Percentiles rank a stretch among this genome's conserved stretches.
Conservation (phyloP, 2,329 filamentous ascomycete species). For the Neurospora crassa region DNA sequence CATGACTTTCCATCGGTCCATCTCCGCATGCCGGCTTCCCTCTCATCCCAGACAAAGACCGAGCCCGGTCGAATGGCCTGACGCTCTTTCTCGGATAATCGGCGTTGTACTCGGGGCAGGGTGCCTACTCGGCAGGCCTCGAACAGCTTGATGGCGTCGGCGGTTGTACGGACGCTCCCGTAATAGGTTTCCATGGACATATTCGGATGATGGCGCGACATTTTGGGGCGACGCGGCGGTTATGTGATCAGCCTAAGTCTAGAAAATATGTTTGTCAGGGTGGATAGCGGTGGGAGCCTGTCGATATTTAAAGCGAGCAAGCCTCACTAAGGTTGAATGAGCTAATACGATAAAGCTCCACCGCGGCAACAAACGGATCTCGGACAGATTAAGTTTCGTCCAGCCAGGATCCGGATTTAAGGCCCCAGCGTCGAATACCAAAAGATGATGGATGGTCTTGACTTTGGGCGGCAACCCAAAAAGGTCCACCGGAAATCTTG, state of each 20-base stretch:
- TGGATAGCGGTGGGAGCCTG: neutral
- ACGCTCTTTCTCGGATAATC: conserved; percentile 92
- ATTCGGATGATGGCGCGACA: conserved; percentile 19
- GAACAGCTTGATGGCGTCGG: conserved; percentile 96
- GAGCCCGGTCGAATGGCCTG: conserved; percentile 94
- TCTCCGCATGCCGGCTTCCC: conserved; percentile 93
- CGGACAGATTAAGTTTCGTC: neutral
- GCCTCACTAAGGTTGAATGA: neutral
- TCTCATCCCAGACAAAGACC: conserved; percentile 99
- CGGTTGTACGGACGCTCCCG: conserved; percentile 89
- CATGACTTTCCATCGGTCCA: conserved; percentile 99
- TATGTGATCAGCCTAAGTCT: neutral
- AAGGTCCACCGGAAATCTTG: neutral
- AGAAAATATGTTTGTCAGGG: neutral
- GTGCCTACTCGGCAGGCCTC: conserved; percentile 88
- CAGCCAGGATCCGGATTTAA: neutral
- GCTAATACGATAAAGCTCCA: neutral
- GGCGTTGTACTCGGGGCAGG: conserved; percentile 81
- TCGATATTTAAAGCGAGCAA: neutral
- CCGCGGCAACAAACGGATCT: neutral
- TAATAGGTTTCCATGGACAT: conserved; percentile 84
- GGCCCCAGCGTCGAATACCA: neutral
- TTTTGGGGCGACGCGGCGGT: neutral
- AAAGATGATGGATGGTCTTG: neutral
- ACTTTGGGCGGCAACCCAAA: neutral